Evolutionary conservation across 495 filamentous ascomycete genomes (phyloP).

Genomic region (Penicillium ochrochloron): DNA sequence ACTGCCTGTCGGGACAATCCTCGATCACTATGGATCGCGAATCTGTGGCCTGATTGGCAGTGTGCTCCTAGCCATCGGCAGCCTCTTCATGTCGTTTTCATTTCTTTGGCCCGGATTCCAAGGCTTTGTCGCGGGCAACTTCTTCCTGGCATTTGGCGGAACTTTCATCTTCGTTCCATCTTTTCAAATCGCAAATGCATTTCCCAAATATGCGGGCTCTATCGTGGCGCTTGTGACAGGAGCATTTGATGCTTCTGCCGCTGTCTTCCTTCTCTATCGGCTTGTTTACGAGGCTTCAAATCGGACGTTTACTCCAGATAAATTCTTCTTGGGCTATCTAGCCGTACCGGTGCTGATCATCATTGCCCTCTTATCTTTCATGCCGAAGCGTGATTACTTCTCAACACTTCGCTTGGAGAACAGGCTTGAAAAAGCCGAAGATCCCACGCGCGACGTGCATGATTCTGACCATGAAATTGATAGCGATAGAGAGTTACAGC

Average conservation of each 20-base stretch:
- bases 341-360: constrained; percentile 61
- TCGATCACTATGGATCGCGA: constrained; percentile 70
- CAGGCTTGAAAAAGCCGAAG: constrained; percentile 62
- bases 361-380: constrained; percentile 59
- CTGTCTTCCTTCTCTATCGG: constrained; percentile 69
- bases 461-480: constrained; percentile 62
- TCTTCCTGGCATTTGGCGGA: constrained; percentile 68
- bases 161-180: constrained; percentile 73
- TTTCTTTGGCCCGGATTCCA: constrained; percentile 58
- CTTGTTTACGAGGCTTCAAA: constrained; percentile 58
- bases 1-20: constrained; percentile 70
- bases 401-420: constrained; percentile 62
- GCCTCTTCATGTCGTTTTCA: constrained; percentile 62
- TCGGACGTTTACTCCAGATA: constrained; percentile 56
- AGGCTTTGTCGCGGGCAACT: constrained; percentile 65
- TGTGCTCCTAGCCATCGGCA: constrained; percentile 59
- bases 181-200: constrained; percentile 74
- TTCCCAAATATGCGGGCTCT: constrained; percentile 65
- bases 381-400: constrained; percentile 67
- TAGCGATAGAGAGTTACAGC: constrained; percentile 48
- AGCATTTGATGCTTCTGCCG: constrained; percentile 72
- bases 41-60: constrained; percentile 60
- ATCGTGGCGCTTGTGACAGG: constrained; percentile 73
- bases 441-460: constrained; percentile 54
- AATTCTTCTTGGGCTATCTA: constrained; percentile 69